These are phyloP conservation scores for Solanum chmielewskii DNA, from an alignment of 257 asterid genomes.

Conservation along the genomic window DNA sequence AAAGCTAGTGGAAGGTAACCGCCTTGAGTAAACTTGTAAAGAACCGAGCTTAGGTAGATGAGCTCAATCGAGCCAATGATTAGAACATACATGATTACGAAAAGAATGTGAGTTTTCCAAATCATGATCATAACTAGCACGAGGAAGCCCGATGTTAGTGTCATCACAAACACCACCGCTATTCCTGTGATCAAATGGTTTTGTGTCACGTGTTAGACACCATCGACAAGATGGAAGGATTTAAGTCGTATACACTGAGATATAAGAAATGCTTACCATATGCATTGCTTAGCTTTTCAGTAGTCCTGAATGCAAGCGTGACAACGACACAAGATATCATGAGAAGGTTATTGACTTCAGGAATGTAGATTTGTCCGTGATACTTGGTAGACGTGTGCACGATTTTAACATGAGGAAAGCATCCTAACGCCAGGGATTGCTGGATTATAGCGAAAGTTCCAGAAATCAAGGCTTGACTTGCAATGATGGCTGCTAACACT, in stretches of 20 bases:
- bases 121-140: constrained; percentile 45
- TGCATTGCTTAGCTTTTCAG: constrained; percentile 38
- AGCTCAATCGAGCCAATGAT: constrained; percentile 30
- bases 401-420: constrained; percentile 50
- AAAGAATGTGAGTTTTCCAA: constrained; percentile 44
- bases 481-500: constrained; percentile 34
- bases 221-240: not conserved
- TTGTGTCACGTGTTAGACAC: not conserved
- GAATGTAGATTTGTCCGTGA: constrained; percentile 44
- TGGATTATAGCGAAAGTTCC: constrained; percentile 49
- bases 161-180: constrained; percentile 52
- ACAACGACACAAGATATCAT: constrained; percentile 42
- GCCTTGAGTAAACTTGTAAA: constrained; percentile 40
- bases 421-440: constrained; percentile 47
- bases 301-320: constrained; percentile 32
- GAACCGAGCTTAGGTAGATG: constrained; percentile 31
- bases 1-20: constrained; percentile 45
- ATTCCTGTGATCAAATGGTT: constrained; percentile 24
- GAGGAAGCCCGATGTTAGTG: constrained; percentile 31
- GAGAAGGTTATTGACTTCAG: constrained; percentile 39
- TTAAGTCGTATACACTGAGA: not conserved
- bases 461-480: constrained; percentile 58
- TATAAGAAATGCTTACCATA: constrained; percentile 23
- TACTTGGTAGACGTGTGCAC: constrained; percentile 39
- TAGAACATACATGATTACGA: constrained; percentile 5